Conservation (phyloP, 2,329 filamentous ascomycete genomes). For the Scedosporium boydii region DNA sequence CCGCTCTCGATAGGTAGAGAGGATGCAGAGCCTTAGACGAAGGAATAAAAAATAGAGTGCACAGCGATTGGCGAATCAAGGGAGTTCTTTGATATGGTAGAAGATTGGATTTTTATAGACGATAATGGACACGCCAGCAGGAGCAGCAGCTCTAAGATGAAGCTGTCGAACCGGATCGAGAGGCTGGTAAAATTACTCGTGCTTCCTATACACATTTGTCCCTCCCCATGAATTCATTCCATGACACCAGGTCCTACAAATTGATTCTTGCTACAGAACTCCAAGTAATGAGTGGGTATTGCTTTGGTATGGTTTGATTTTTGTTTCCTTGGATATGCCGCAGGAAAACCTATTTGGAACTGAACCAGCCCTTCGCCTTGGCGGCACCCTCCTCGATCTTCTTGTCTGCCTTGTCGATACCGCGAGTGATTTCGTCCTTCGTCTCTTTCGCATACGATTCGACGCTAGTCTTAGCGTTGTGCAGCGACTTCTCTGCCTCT, state of each 20-base stretch:
- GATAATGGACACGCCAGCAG: background rate
- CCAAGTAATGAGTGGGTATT: background rate
- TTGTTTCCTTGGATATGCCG: background rate
- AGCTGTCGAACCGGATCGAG: background rate
- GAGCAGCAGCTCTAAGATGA: background rate
- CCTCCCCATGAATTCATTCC: background rate
- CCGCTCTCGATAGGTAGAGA: constrained; percentile 23
- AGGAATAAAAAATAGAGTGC: background rate
- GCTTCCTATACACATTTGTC: background rate
- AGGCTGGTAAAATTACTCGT: background rate
- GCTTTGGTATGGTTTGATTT: background rate
- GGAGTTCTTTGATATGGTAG: background rate
- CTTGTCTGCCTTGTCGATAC: constrained; percentile 74
- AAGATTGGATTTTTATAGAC: background rate
- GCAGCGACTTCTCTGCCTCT: constrained; percentile 54
- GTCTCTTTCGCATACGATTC: constrained; percentile 53
- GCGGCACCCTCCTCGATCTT: constrained; percentile 69
- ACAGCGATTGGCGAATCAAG: background rate
- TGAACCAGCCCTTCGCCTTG: constrained; percentile 90
- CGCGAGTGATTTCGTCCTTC: constrained; percentile 55
- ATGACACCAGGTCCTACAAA: background rate
- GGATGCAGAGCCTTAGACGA: background rate
- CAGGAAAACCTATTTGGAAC: background rate
- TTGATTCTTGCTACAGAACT: background rate
- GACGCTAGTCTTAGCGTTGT: constrained; percentile 50